A percentile compares a stretch with the other conserved stretches of the same genome.
These are phyloP conservation scores for Dioscorea alata DNA, from an alignment of 106 monocot genomes.

Conservation along the genomic window DNA sequence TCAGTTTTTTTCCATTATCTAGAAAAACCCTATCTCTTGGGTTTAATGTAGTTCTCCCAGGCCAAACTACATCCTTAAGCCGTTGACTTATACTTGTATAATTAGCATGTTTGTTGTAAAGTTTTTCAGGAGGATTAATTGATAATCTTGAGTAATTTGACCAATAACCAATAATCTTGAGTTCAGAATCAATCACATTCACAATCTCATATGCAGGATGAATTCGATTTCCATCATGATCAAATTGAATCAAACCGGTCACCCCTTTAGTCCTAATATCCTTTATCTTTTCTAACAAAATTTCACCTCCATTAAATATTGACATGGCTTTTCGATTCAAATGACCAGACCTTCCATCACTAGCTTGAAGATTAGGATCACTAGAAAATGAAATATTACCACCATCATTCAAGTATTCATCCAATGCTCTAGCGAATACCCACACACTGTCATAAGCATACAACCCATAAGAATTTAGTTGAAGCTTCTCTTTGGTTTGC, in stretches of 20 bases:
- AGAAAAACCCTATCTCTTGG: conserved; percentile 64
- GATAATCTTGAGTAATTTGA: conserved; percentile 46
- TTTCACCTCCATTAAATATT: conserved; percentile 30
- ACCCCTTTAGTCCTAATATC: conserved; percentile 30
- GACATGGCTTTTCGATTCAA: conserved; percentile 16
- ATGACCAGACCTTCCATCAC: conserved; percentile 27
- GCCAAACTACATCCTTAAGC: conserved; percentile 45
- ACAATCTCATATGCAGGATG: conserved; percentile 51
- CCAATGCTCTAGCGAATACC: not conserved
- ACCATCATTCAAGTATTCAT: conserved; percentile 1
- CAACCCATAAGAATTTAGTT: not conserved
- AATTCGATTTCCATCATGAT: conserved; percentile 27
- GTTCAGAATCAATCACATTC: conserved; percentile 38
- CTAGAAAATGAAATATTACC: conserved; percentile 12
- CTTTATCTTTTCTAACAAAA: conserved; percentile 23
- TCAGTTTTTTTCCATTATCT: conserved; percentile 42
- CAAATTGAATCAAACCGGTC: conserved; percentile 37
- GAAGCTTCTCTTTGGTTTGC: not conserved
- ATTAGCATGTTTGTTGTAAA: conserved; percentile 19
- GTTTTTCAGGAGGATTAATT: conserved; percentile 37
- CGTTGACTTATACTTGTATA: conserved; percentile 18
- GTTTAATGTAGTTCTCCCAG: conserved; percentile 36
- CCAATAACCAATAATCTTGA: conserved; percentile 49
- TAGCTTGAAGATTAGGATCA: conserved; percentile 42
- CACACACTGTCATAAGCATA: conserved; percentile 10